Percentiles rank a stretch among this genome's conserved stretches.
These are phyloP conservation scores for Oryza australiensis DNA, from an alignment of 176 grass and related monocot species.

Conservation along the genomic window DNA sequence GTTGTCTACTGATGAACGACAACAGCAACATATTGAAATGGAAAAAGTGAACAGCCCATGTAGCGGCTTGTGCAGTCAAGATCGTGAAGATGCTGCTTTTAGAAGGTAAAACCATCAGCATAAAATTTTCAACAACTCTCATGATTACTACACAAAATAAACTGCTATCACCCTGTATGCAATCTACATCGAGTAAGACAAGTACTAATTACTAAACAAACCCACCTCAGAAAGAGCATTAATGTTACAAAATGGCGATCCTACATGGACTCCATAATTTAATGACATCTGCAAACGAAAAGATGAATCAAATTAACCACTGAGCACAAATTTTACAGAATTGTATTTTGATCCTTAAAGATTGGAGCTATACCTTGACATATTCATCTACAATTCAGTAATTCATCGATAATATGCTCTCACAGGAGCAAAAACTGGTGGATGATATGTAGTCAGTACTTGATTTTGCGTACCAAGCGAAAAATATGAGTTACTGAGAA, in stretches of 20 bases:
- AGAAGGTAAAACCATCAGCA: background rate
- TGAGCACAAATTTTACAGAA: background rate
- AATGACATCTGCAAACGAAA: background rate
- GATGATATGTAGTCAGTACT: background rate
- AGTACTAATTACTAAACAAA: background rate
- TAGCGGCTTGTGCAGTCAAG: background rate
- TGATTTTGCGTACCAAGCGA: background rate
- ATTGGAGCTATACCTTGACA: background rate
- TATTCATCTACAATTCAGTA: background rate
- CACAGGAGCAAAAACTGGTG: background rate
- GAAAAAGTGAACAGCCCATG: background rate
- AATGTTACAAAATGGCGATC: background rate
- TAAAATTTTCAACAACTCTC: background rate
- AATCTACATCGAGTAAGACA: background rate
- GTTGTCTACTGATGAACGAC: background rate
- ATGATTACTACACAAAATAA: background rate
- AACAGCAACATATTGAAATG: background rate
- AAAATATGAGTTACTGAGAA: background rate
- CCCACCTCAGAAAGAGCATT: background rate
- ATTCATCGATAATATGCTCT: background rate
- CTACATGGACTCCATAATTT: background rate
- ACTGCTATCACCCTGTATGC: background rate
- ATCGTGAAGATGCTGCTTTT: constrained; percentile 8
- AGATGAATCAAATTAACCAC: background rate
- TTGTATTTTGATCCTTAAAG: background rate